Conservation (phyloP, 768 basidiomycete species). For the Lactarius trivialis region DNA sequence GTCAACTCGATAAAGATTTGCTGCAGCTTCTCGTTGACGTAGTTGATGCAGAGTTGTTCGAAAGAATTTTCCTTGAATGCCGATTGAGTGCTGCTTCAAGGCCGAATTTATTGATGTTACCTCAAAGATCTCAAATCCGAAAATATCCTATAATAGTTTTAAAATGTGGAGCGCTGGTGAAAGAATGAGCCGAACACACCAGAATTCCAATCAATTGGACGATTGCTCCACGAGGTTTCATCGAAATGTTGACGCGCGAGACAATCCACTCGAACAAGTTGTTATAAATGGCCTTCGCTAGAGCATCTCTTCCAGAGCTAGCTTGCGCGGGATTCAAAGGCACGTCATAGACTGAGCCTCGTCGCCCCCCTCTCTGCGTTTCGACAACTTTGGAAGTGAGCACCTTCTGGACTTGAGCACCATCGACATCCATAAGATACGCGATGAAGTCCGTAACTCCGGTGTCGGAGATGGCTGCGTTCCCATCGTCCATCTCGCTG, state of each 20-base stretch:
- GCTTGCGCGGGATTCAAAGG: conserved; percentile 93
- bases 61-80: conserved; percentile 78
- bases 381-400: conserved; percentile 83
- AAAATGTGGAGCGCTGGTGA: conserved; percentile 2
- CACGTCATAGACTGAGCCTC: conserved; percentile 97
- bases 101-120: conserved; percentile 32
- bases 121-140: conserved; percentile 98
- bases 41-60: conserved; percentile 99
- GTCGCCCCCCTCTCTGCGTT: conserved; percentile 83
- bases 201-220: conserved; percentile 90
- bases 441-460: conserved; percentile 92
- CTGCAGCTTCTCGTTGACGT: conserved; percentile 99
- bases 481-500: conserved; percentile 81
- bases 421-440: conserved; percentile 87
- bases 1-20: conserved; percentile 99
- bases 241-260: conserved; percentile 88
- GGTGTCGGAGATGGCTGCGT: conserved; percentile 71
- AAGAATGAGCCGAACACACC: conserved; percentile 35
- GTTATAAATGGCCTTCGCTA: conserved; percentile 95
- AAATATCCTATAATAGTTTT: conserved; percentile 66
- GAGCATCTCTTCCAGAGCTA: conserved; percentile 77
- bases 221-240: conserved; percentile 75
- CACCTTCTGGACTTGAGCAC: conserved; percentile 75
- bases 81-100: conserved; percentile 1
- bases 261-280: conserved; percentile 99